These are phyloP conservation scores for Oxalis stricta DNA, from an alignment of 441 rosid genomes.

Conservation along the genomic window DNA sequence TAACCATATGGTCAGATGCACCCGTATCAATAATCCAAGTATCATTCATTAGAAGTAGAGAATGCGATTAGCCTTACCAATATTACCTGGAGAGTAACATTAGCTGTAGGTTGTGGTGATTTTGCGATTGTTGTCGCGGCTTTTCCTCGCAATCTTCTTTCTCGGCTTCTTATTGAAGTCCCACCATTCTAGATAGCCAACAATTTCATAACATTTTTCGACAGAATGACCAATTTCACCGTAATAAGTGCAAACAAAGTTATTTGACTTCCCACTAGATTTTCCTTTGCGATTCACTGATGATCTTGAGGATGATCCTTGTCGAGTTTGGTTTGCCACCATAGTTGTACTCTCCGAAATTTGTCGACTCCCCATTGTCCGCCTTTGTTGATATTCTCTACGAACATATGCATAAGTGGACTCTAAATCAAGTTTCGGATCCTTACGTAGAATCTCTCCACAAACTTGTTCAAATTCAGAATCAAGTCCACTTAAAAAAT, in stretches of 20 bases:
- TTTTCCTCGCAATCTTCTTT: background rate
- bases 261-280: background rate
- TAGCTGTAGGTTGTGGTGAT: background rate
- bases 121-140: background rate
- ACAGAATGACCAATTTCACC: background rate
- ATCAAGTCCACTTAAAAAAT: too few species aligned
- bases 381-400: background rate
- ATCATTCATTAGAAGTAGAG: background rate
- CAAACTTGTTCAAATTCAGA: slow-evolving; percentile 1
- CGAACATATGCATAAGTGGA: background rate
- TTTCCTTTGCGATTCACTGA: background rate
- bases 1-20: background rate
- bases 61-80: background rate
- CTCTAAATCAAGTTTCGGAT: background rate
- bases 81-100: background rate
- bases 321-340: too few species aligned
- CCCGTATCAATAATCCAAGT: background rate
- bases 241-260: background rate
- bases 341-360: too few species aligned
- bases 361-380: too few species aligned
- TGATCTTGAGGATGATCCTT: background rate
- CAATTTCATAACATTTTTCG: background rate
- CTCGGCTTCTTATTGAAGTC: background rate
- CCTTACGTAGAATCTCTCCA: background rate
- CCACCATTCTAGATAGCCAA: slow-evolving; percentile 3